Conservation (phyloP, 2,329 filamentous ascomycete species). For the Pseudopyrenochaeta lycopersici region DNA sequence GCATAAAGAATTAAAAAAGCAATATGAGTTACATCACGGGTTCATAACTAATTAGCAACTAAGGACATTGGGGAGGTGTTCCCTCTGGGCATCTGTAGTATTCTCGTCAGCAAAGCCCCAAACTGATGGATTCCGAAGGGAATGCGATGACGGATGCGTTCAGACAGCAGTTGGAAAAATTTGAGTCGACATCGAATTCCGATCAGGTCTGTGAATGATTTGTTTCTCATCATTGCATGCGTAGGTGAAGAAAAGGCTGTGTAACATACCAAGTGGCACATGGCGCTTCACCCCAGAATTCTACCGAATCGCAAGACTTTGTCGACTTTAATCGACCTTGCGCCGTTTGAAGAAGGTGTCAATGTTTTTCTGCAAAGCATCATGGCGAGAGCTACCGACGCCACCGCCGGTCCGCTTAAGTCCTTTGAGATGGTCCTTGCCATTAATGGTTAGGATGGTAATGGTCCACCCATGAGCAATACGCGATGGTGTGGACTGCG, state of each 20-base stretch:
- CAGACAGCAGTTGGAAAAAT: conserved; percentile 87
- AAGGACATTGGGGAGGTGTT: neutral
- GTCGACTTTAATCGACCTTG: conserved; percentile 48
- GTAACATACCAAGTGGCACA: conserved; percentile 29
- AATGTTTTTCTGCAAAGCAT: conserved; percentile 78
- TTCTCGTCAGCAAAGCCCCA: conserved; percentile 13
- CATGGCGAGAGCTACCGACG: conserved; percentile 79
- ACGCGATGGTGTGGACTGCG: neutral
- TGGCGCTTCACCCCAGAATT: neutral
- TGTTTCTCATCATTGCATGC: conserved; percentile 62
- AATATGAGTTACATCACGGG: conserved; percentile 3
- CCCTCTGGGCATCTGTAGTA: neutral
- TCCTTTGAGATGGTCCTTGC: conserved; percentile 73
- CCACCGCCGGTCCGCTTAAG: conserved; percentile 84
- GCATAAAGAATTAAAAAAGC: too few relatives aligned
- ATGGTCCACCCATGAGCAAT: conserved; percentile 54
- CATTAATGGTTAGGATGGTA: conserved; percentile 71
- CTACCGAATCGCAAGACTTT: neutral
- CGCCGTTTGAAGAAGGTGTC: conserved; percentile 78
- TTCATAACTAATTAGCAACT: neutral
- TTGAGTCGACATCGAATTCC: conserved; percentile 75
- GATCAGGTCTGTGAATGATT: conserved; percentile 86
- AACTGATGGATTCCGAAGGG: neutral
- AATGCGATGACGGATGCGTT: conserved; percentile 43
- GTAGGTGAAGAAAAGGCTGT: conserved; percentile 16